Evolutionary conservation across 495 filamentous ascomycete species (phyloP).

Genomic region (Hypoxylon fuscum): DNA sequence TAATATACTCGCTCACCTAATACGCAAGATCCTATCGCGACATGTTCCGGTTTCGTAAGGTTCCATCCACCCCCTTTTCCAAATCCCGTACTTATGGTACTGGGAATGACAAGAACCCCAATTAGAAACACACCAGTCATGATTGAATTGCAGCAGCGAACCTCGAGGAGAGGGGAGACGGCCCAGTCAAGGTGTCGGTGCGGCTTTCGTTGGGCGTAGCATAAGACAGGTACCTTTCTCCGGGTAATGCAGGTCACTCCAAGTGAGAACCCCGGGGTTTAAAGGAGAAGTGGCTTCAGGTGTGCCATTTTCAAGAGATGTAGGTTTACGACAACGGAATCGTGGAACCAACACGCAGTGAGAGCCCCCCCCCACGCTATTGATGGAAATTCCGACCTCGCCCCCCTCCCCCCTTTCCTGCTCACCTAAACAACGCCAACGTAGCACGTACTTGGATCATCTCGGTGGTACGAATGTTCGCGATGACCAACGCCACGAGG

Average conservation of each 20-base stretch:
- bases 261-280: too few relatives aligned
- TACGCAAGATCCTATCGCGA: conserved; percentile 28
- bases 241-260: too few relatives aligned
- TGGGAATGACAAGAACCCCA: conserved; percentile 15
- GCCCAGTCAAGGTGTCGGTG: conserved; percentile 3
- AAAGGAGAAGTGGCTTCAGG: too few relatives aligned
- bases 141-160: conserved; percentile 14
- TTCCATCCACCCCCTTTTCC: conserved; percentile 29
- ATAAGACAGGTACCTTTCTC: neutral
- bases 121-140: conserved; percentile 19
- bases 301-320: too few relatives aligned
- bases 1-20: conserved; percentile 36
- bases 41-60: conserved; percentile 37
- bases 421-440: conserved; percentile 21
- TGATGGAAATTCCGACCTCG: conserved; percentile 9
- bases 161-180: conserved; percentile 6
- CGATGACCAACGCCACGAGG: conserved; percentile 31
- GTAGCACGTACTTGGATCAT: conserved; percentile 32
- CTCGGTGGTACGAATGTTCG: conserved; percentile 13
- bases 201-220: neutral
- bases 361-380: conserved; percentile 18
- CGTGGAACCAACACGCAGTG: conserved; percentile 8
- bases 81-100: conserved; percentile 4
- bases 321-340: conserved; percentile 13
- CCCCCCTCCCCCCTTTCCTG: conserved; percentile 26